A percentile compares a stretch with the other conserved stretches of the same genome.
phyloP scores from a whole-genome alignment of 176 grass and related monocot genomes.

The Triticum urartu region DNA sequence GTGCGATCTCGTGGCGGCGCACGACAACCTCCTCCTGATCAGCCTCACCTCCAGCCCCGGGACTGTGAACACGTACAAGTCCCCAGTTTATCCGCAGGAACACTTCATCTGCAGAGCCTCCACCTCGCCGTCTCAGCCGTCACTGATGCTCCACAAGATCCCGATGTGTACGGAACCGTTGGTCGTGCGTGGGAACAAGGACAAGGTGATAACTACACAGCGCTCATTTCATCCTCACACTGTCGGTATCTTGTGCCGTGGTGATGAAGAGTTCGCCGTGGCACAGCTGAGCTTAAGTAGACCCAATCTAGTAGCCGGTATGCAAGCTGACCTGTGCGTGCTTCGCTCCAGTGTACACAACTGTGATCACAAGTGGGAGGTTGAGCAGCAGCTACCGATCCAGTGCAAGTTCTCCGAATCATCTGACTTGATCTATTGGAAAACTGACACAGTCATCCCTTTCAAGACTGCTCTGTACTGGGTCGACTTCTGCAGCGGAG shows the following conservation, averaged over 20 bases:
- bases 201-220: neutral
- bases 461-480: neutral
- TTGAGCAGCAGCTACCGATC: neutral
- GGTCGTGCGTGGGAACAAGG: neutral
- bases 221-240: neutral
- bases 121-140: no score
- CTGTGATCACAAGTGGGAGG: neutral
- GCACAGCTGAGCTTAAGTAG: neutral
- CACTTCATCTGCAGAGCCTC: neutral
- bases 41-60: neutral
- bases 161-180: neutral
- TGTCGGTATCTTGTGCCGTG: neutral
- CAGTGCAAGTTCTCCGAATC: neutral
- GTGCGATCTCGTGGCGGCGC: neutral
- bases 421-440: neutral
- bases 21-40: neutral
- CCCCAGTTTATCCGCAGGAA: neutral
- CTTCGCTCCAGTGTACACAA: neutral
- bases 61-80: neutral
- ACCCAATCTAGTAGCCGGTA: neutral
- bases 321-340: neutral
- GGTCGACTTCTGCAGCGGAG: neutral
- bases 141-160: neutral
- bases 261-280: neutral
- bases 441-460: neutral